A percentile compares a stretch with the other conserved stretches of the same genome.
Conservation (phyloP, 768 basidiomycete genomes). For the Pseudohyphozyma bogoriensis region DNA sequence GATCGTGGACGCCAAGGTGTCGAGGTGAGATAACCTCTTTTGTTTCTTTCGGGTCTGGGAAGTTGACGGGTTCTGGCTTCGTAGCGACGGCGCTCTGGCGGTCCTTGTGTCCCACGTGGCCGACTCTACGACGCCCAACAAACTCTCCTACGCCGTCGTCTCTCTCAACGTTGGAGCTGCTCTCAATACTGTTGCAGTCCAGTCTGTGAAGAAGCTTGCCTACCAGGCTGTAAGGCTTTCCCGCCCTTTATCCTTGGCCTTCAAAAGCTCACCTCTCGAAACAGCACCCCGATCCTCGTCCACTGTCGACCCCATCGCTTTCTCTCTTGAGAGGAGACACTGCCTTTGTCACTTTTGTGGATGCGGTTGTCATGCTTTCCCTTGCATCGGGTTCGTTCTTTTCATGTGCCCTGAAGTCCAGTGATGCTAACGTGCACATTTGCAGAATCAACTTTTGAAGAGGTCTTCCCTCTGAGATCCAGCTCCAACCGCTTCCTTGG, state of each 20-base stretch:
- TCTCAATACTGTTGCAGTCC: background rate
- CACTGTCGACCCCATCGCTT: conserved; percentile 36
- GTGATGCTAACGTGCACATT: background rate
- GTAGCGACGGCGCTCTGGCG: conserved; percentile 31
- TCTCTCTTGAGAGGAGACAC: conserved; percentile 32
- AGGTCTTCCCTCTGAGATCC: conserved; percentile 38
- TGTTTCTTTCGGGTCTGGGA: background rate
- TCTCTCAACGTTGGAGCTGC: conserved; percentile 21
- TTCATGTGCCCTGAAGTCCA: background rate
- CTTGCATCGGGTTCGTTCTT: conserved; percentile 17
- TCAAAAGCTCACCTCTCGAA: background rate
- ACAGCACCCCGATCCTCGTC: conserved; percentile 36
- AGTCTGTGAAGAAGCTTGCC: conserved; percentile 8
- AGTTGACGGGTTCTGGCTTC: background rate
- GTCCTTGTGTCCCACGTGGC: conserved; percentile 34
- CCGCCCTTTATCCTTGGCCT: background rate
- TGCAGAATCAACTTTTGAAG: conserved; percentile 36
- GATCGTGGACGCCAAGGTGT: conserved; percentile 32
- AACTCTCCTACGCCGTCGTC: conserved; percentile 34
- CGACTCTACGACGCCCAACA: conserved; percentile 6
- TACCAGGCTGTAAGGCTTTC: conserved; percentile 19
- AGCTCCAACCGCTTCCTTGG: conserved; percentile 40
- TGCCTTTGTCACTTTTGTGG: conserved; percentile 39
- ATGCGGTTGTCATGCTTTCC: conserved; percentile 36
- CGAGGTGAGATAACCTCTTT: background rate